A percentile compares a stretch with the other conserved stretches of the same genome.
Conservation (phyloP, 306 rosid species). For the Acacia crassicarpa region DNA sequence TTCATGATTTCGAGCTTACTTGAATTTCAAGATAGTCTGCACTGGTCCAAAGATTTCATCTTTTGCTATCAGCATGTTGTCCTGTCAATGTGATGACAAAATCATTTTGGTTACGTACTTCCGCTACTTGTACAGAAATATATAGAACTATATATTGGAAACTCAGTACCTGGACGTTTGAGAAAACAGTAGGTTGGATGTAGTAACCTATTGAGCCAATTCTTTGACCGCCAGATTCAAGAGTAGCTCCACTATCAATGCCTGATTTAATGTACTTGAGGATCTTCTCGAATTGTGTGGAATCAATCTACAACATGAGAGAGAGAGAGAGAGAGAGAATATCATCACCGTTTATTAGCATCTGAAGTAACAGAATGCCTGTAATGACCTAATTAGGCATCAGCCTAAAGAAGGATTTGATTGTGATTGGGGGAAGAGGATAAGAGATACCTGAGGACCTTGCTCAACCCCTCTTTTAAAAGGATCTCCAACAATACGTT, state of each 20-base stretch:
- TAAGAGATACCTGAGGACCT: conserved; percentile 79
- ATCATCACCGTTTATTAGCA: background rate
- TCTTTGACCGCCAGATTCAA: conserved; percentile 78
- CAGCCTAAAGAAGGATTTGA: background rate
- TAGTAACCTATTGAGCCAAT: conserved; percentile 78
- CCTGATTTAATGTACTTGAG: conserved; percentile 65
- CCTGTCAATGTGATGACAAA: conserved; percentile 40
- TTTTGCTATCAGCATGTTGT: conserved; percentile 74
- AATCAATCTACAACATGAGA: conserved; percentile 47
- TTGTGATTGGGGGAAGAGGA: background rate
- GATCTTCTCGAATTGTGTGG: conserved; percentile 63
- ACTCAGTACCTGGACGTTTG: conserved; percentile 57
- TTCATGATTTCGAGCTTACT: conserved; percentile 35
- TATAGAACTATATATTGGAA: conserved; percentile 4
- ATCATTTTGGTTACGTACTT: conserved; percentile 31
- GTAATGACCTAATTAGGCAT: background rate
- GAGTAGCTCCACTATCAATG: conserved; percentile 63
- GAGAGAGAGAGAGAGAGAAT: background rate
- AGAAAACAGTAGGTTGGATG: conserved; percentile 80
- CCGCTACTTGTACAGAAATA: background rate
- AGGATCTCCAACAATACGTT: conserved; percentile 78
- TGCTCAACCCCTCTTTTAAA: conserved; percentile 72
- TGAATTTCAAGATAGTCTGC: conserved; percentile 71
- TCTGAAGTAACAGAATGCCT: background rate
- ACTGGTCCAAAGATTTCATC: conserved; percentile 86